These are phyloP conservation scores for Phlyctochytrium planicorne DNA, from an alignment of 192 early-diverging fungal genomes.

Conservation along the genomic window DNA sequence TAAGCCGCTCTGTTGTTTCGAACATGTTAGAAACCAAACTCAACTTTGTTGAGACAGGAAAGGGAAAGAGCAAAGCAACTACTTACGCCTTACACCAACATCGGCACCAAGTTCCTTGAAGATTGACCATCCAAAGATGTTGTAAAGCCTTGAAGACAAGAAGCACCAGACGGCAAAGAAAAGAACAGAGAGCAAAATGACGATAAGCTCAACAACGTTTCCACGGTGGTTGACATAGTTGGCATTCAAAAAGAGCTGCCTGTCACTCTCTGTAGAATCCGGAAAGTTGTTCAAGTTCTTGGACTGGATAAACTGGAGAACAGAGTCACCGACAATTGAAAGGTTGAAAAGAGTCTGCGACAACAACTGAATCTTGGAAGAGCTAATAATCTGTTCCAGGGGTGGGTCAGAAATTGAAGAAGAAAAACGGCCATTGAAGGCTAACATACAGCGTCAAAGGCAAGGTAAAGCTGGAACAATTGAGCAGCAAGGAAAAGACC, in stretches of 20 bases:
- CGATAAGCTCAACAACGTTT: constrained; percentile 25
- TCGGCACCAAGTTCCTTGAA: constrained; percentile 62
- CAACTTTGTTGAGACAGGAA: neutral
- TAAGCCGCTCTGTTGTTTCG: constrained; percentile 43
- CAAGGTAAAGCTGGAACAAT: constrained; percentile 43
- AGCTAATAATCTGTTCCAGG: constrained; percentile 28
- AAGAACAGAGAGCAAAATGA: constrained; percentile 33
- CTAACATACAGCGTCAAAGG: constrained; percentile 47
- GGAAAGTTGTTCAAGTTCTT: constrained; percentile 16
- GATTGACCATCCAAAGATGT: constrained; percentile 56
- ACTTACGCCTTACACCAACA: constrained; percentile 48
- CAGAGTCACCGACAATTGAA: constrained; percentile 37
- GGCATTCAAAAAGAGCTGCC: neutral
- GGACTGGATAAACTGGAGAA: constrained; percentile 43
- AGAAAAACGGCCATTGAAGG: neutral
- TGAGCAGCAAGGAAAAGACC: constrained; percentile 42
- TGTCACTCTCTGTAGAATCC: neutral
- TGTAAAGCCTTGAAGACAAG: constrained; percentile 44
- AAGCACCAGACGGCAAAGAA: constrained; percentile 45
- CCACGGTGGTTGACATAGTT: constrained; percentile 31
- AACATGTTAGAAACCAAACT: neutral
- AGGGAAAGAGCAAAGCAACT: constrained; percentile 3
- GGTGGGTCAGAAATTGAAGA: neutral
- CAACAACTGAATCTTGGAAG: constrained; percentile 52
- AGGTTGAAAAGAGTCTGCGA: constrained; percentile 46